Percentiles rank a stretch among this genome's conserved stretches.
Conservation (phyloP, 495 filamentous ascomycete genomes). For the Hamigera avellanea region DNA sequence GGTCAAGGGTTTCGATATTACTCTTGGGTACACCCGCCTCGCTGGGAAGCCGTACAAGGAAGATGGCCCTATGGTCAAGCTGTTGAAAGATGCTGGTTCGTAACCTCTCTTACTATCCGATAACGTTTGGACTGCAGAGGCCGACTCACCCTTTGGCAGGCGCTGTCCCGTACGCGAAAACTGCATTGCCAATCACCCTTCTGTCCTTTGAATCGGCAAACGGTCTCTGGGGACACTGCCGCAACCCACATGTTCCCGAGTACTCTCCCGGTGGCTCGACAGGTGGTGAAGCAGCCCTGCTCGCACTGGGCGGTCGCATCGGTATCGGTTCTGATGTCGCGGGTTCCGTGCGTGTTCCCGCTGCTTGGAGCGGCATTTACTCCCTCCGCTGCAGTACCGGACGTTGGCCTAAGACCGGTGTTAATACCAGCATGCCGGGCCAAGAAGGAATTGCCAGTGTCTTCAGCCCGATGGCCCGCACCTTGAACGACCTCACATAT, state of each 20-base stretch:
- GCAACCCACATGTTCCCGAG: constrained; percentile 68
- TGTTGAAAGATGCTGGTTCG: constrained; percentile 78
- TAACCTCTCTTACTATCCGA: too few species aligned
- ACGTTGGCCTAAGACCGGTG: constrained; percentile 81
- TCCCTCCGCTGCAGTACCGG: constrained; percentile 88
- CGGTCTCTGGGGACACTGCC: constrained; percentile 74
- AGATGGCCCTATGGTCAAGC: constrained; percentile 64
- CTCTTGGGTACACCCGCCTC: constrained; percentile 68
- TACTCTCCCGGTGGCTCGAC: constrained; percentile 91
- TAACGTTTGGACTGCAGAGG: too few species aligned
- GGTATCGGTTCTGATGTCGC: constrained; percentile 93
- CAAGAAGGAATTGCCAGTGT: constrained; percentile 87
- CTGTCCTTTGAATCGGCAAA: constrained; percentile 88
- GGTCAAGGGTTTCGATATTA: constrained; percentile 78
- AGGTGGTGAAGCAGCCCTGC: constrained; percentile 75
- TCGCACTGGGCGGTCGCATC: constrained; percentile 81
- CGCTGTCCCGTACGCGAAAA: constrained; percentile 95
- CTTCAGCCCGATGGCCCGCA: constrained; percentile 89
- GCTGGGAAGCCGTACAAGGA: constrained; percentile 49
- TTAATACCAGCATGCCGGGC: constrained; percentile 81
- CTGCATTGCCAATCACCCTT: constrained; percentile 83
- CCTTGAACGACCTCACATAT: constrained; percentile 72
- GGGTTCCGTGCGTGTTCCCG: constrained; percentile 79
- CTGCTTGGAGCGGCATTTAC: constrained; percentile 88
- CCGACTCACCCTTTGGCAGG: constrained; percentile 25